Percentiles rank a stretch among this genome's conserved stretches.
These are phyloP conservation scores for Colletotrichum musicola DNA, from an alignment of 2,329 filamentous ascomycete genomes.

Conservation along the genomic window DNA sequence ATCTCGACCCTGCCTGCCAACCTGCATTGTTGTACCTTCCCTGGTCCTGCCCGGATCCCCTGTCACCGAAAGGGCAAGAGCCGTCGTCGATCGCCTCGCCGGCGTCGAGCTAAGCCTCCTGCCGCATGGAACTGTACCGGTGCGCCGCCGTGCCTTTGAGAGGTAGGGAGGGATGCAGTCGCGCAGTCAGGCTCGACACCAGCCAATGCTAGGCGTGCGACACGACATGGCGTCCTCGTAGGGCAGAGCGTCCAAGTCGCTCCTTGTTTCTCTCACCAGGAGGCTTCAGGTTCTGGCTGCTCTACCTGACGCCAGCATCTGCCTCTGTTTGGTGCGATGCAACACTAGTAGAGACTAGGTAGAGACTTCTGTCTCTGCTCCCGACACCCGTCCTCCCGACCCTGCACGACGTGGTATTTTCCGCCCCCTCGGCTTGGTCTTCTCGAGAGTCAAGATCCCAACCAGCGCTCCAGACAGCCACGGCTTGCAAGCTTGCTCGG, in stretches of 20 bases:
- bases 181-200: neutral
- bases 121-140: slow-evolving; percentile 27
- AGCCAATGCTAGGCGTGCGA: neutral
- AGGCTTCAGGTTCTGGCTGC: neutral
- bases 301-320: slow-evolving; percentile 14
- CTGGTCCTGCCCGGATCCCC: slow-evolving; percentile 21
- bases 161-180: neutral
- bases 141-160: slow-evolving; percentile 3
- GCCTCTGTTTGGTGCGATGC: slow-evolving; percentile 8
- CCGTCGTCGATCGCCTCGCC: slow-evolving; percentile 32
- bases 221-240: neutral
- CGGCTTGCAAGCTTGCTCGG: slow-evolving; percentile 1
- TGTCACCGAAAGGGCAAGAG: slow-evolving; percentile 30
- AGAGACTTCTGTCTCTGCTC: neutral
- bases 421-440: neutral
- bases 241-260: slow-evolving; percentile 4
- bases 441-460: neutral
- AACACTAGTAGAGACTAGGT: neutral
- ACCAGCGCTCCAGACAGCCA: neutral
- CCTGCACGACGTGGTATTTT: slow-evolving; percentile 15
- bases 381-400: slow-evolving; percentile 9
- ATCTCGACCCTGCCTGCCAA: slow-evolving; percentile 13
- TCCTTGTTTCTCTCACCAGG: neutral
- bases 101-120: slow-evolving; percentile 28
- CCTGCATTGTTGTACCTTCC: slow-evolving; percentile 4